A percentile compares a stretch with the other conserved stretches of the same genome.
Evolutionary conservation across 768 basidiomycete genomes (phyloP).

Genomic region (Termitomyces sp.): DNA sequence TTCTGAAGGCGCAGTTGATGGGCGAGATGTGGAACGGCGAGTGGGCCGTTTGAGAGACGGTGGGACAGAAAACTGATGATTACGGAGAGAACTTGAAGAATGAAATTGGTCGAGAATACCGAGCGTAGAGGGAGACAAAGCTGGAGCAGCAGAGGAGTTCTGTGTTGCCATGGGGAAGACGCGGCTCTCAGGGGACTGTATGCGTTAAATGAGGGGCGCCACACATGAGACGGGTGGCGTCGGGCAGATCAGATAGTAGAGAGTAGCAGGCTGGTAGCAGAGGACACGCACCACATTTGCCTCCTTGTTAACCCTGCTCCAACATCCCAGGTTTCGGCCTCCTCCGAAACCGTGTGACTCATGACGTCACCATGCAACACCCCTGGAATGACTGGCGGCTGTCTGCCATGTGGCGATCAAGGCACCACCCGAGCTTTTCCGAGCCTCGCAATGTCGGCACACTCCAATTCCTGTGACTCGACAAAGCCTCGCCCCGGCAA

Average conservation of each 20-base stretch:
- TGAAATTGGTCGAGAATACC: constrained; percentile 1
- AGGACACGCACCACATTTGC: neutral
- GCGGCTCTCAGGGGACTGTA: neutral
- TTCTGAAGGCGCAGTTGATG: constrained; percentile 34
- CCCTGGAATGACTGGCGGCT: neutral
- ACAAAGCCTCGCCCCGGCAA: neutral
- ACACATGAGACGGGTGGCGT: neutral
- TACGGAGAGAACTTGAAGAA: neutral
- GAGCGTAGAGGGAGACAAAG: neutral
- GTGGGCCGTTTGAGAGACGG: constrained; percentile 9
- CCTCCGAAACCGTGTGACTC: constrained; percentile 22
- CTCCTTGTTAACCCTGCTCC: constrained; percentile 1
- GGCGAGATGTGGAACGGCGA: constrained; percentile 21
- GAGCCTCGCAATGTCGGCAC: neutral
- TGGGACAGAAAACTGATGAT: neutral
- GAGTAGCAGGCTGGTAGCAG: neutral
- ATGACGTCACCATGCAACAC: constrained; percentile 20
- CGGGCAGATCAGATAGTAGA: neutral
- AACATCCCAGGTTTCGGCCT: constrained; percentile 3
- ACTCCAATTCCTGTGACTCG: neutral
- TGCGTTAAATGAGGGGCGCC: neutral
- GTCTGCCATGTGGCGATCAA: neutral
- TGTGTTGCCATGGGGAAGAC: constrained; percentile 3
- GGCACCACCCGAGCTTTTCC: neutral
- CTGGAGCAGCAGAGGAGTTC: neutral